Percentiles rank a stretch among this genome's conserved stretches.
Conservation (phyloP, 2,329 filamentous ascomycete species). For the Penicillium hesseltinei region DNA sequence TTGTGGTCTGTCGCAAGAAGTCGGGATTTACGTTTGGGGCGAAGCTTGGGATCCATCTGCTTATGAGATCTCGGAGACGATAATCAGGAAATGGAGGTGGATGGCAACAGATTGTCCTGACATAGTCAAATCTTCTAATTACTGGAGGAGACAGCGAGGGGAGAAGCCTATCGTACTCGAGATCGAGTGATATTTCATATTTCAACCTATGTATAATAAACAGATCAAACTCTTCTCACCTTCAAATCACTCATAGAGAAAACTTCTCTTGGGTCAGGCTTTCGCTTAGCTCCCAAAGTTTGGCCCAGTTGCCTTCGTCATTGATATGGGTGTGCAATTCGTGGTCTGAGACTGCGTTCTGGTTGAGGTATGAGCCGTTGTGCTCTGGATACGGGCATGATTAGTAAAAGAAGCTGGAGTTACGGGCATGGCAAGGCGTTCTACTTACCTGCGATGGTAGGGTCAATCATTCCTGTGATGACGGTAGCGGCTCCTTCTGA, state of each 20-base stretch:
- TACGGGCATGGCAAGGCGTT: too few species aligned
- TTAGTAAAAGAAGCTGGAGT: background rate
- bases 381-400: background rate
- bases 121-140: slow-evolving; percentile 29
- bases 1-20: slow-evolving; percentile 1
- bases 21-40: slow-evolving; percentile 30
- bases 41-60: slow-evolving; percentile 31
- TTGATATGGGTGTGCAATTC: slow-evolving; percentile 27
- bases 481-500: slow-evolving; percentile 25
- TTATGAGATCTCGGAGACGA: slow-evolving; percentile 31
- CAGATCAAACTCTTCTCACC: background rate
- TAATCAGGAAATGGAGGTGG: slow-evolving; percentile 29
- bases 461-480: slow-evolving; percentile 26
- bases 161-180: slow-evolving; percentile 12
- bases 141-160: slow-evolving; percentile 21
- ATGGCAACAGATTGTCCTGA: slow-evolving; percentile 26
- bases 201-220: background rate
- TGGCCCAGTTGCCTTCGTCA: slow-evolving; percentile 23
- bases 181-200: background rate
- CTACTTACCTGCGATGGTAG: slow-evolving; percentile 19
- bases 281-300: slow-evolving; percentile 35
- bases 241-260: background rate
- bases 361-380: slow-evolving; percentile 16
- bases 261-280: slow-evolving; percentile 31
- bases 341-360: slow-evolving; percentile 22